A percentile compares a stretch with the other conserved stretches of the same genome.
phyloP scores from a whole-genome alignment of 306 rosid species.

The Clitoria ternatea region DNA sequence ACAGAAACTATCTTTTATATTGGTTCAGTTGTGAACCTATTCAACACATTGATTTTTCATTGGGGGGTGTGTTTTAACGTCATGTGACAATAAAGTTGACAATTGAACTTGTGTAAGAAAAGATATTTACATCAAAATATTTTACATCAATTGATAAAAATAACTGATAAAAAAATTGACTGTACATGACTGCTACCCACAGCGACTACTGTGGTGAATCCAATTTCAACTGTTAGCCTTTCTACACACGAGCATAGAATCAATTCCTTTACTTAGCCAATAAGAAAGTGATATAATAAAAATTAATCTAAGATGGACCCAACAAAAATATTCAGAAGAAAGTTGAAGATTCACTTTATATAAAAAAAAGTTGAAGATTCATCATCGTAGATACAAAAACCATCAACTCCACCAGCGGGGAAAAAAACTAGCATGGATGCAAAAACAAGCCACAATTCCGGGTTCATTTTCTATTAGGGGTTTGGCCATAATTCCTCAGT shows the following conservation, averaged over 20 bases:
- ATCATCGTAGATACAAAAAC: background rate
- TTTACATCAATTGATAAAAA: too few species aligned
- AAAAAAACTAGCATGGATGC: background rate
- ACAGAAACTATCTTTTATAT: too few species aligned
- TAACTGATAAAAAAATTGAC: too few species aligned
- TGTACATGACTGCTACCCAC: too few species aligned
- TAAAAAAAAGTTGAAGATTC: background rate
- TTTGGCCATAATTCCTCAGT: background rate
- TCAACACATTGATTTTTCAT: too few species aligned
- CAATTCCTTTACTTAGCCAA: background rate
- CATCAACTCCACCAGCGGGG: background rate
- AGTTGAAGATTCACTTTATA: background rate
- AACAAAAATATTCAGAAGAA: background rate
- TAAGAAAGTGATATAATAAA: background rate
- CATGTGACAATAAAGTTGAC: too few species aligned
- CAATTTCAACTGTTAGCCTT: background rate
- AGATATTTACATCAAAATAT: too few species aligned
- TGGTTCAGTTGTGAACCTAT: too few species aligned
- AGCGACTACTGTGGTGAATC: too few species aligned
- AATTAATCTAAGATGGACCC: background rate
- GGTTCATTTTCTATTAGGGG: constrained; percentile 1
- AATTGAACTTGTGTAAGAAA: too few species aligned
- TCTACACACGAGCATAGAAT: background rate
- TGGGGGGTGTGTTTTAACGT: too few species aligned
- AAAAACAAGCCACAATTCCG: background rate